Conservation (phyloP, 352 stramenopile species). For the Blastocystis sp. region DNA sequence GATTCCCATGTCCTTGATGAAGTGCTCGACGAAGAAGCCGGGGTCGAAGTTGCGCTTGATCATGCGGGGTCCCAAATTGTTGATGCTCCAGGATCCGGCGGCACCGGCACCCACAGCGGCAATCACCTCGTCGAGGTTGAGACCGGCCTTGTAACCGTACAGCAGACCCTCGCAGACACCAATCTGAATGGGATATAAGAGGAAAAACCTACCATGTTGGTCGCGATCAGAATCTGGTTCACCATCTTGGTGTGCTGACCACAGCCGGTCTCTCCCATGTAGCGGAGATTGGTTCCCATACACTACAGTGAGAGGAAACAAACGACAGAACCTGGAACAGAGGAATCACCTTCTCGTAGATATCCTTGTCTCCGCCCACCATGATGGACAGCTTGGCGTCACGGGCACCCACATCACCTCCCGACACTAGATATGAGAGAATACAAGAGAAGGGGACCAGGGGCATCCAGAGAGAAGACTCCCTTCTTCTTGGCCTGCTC, state of each 20-base stretch:
- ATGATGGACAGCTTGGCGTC: constrained; percentile 76
- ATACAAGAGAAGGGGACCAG: neutral
- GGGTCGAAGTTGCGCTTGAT: constrained; percentile 74
- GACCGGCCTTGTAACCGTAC: constrained; percentile 73
- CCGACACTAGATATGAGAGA: constrained; percentile 65
- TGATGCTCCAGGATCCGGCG: constrained; percentile 75
- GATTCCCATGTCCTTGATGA: constrained; percentile 80
- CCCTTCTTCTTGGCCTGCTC: constrained; percentile 65
- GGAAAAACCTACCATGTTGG: constrained; percentile 54
- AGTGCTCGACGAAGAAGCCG: constrained; percentile 78
- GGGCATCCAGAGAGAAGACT: constrained; percentile 59
- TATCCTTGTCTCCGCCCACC: constrained; percentile 75
- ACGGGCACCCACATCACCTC: constrained; percentile 72
- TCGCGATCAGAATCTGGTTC: constrained; percentile 68
- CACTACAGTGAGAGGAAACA: neutral
- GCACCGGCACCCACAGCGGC: constrained; percentile 72
- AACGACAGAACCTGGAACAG: constrained; percentile 68
- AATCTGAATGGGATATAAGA: constrained; percentile 61
- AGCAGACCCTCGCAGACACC: constrained; percentile 74
- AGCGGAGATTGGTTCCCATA: constrained; percentile 74
- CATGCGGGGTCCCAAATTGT: constrained; percentile 75
- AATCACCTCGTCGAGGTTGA: constrained; percentile 77
- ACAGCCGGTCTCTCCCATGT: constrained; percentile 72
- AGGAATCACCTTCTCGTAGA: constrained; percentile 70
- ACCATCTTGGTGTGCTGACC: constrained; percentile 80